These are phyloP conservation scores for Furcasterigmium furcatum DNA, from an alignment of 2,329 filamentous ascomycete species.

Conservation along the genomic window DNA sequence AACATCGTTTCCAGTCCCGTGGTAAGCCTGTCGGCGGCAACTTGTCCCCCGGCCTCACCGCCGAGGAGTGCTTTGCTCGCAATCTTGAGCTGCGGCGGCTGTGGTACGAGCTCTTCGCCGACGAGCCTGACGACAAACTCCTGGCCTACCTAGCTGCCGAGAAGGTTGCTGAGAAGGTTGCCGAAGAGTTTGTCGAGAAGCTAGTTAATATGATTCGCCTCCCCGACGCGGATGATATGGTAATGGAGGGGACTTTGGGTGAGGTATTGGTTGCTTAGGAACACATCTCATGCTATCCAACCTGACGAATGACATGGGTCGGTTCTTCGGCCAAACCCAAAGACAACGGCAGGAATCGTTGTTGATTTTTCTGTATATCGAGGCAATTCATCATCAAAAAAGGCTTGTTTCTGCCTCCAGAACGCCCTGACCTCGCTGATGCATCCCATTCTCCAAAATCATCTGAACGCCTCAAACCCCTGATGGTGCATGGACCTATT, in stretches of 20 bases:
- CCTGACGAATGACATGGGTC: too few relatives aligned
- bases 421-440: background rate
- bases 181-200: background rate
- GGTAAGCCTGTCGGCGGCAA: constrained; percentile 9
- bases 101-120: constrained; percentile 9
- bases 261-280: too few relatives aligned
- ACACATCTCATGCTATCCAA: too few relatives aligned
- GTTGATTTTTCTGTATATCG: too few relatives aligned
- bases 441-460: background rate
- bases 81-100: constrained; percentile 5
- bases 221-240: too few relatives aligned
- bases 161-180: background rate
- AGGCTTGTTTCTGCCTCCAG: background rate
- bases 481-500: constrained; percentile 42
- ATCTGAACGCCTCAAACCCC: background rate
- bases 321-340: too few relatives aligned
- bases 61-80: constrained; percentile 2
- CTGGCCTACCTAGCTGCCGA: constrained; percentile 3
- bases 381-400: background rate
- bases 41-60: background rate
- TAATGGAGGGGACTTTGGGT: too few relatives aligned
- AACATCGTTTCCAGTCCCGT: constrained; percentile 4
- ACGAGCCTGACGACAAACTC: constrained; percentile 2
- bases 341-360: too few relatives aligned
- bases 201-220: too few relatives aligned